Evolutionary conservation across 2,329 filamentous ascomycete genomes (phyloP), one percentile per base, ranked within the genome.

Genomic region (Claviceps arundinis): DNA sequence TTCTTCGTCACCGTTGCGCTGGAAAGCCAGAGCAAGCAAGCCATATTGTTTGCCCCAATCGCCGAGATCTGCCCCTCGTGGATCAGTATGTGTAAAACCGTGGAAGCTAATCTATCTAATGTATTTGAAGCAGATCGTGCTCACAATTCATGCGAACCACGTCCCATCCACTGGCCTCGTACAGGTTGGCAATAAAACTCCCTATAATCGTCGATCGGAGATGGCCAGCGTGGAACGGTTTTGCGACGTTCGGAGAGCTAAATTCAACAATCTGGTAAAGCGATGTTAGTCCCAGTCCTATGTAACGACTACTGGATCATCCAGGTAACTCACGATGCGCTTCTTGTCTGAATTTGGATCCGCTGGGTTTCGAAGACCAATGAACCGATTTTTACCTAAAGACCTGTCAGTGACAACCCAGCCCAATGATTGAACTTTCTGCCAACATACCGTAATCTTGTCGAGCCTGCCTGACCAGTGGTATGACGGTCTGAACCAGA

Each of bases 161-260:
- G 38, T 89, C 80, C 84, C 84, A 89, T 48, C 85, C 86, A 37
- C 81, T 81, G 37, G 71, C 73, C 60, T 84, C 75, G 64, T 88
- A 85, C 17, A 89, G 68, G 63, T 88, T 88, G 22, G 83, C 73
- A 42, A 89, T 72, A 69, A 89, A 89, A 41, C 84, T 84, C 48
- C 85, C 85, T 55, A 89, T 89, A 62, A 89, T 89, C 40, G 85
- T 90, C 59, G 81, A 85, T 61, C 86, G 77, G 60, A 89, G 71
- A 66, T 90, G 85, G 13, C 85, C 84, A 41, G 85, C 85, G 63
- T 89, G 85, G 72, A 89, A 89, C 24, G 85, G 87, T 69, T 91
- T 91, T 46, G 87, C 87, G 54, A 93, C 89, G 65, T 93, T 93
- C 49, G 88, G 87, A 7, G 85, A 89, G 7, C 84, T 89, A 68